Base-by-base conservation (phyloP, 179 eudicot species). In the Beta corolliflora region DNA sequence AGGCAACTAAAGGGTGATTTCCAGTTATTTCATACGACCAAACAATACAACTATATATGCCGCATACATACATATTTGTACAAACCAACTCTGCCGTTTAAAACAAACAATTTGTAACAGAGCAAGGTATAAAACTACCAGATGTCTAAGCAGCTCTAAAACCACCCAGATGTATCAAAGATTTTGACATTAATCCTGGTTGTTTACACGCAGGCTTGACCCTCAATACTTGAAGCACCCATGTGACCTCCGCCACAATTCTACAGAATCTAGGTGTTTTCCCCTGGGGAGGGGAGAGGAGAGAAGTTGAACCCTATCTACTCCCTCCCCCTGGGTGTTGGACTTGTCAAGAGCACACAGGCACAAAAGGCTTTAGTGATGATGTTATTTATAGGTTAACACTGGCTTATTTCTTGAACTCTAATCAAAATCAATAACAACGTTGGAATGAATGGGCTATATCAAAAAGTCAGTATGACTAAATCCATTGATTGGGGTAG, bases 41-140 rank as follows among this genome's bases (percentile, higher is more conserved):
- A 41, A 36, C 71, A 15, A 41, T 15, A 14, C n/a, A 36, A 15
- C 46, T 67, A 67, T 7, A 16, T 67, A 12, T 67, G 71, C 21
- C 31, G 23, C 71, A 13, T 11, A 67, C 16, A n/a, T 64, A 64
- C 41, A 23, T 25, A 64, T 31, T 64, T 23, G 68, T 64, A 64
- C 36, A 31, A 66, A 66, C n/a, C 48, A 14, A 36, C 4, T 66
- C 71, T 66, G 91, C 97, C 70, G 72, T 87, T 77, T 90, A 88
- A 23, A 92, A 76, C 78, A 95, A 79, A 80, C 92, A 88, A 82
- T 98, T 36, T 36, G 41, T 36, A 2, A 3, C 41, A 36, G 41
- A 3, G 41, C 41, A 1, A 36, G 41, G 41, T 3, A 36, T 36
- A 36, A 36, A 36, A 36, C 41, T 36, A 36, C 41, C 41, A 36